Evolutionary conservation across 139 green algal species (phyloP), one percentile per base, ranked within the genome.

Genomic region (Marvania coccoides): DNA sequence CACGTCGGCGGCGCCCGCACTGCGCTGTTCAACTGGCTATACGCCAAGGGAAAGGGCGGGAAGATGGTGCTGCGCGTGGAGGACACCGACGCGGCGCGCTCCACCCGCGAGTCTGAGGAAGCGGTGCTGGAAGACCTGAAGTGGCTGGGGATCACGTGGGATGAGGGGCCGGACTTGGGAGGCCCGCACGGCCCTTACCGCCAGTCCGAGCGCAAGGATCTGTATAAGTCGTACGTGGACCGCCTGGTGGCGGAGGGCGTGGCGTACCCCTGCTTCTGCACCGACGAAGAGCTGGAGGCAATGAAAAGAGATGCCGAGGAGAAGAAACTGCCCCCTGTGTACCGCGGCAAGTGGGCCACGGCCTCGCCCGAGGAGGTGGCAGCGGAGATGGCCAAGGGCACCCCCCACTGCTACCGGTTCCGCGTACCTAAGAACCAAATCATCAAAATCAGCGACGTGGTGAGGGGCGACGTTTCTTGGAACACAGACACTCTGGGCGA

Each of bases 1-100:
- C 94, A 99, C 68, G 91, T 99, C 7, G 94, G 94, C 24, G 95
- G 95, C 19, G 94, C 94, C 1, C 74, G 94, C 30, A 99, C 94
- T 3, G 94, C 94, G 5, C 81, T 99, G 3, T 99, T 98, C 81
- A 99, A 99, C 74, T 99, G 82, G 80, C 85, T 99, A n/a, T 97
- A 91, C 58, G 94, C 94, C 10, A 85, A 83, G 46, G 82, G 88
- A 53, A 71, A 57, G 30, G 85, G 87, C 36, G 94, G 94, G 63
- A 95, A 95, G 82, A 85, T 99, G 65, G 80, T 99, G 14, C 73
- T 99, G 26, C 85, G 94, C 34, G 54, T 98, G n/a, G 94, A 99
- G 82, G 94, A 99, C 83, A 99, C 94, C 6, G 94, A 99, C 74
- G 72, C 81, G 45, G 88, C 93, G 19, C 82, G 94, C 23, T 96